Percentiles rank a stretch among this genome's conserved stretches.
These are phyloP conservation scores for Salvia sclarea DNA, from an alignment of 305 asterid species.

Conservation along the genomic window DNA sequence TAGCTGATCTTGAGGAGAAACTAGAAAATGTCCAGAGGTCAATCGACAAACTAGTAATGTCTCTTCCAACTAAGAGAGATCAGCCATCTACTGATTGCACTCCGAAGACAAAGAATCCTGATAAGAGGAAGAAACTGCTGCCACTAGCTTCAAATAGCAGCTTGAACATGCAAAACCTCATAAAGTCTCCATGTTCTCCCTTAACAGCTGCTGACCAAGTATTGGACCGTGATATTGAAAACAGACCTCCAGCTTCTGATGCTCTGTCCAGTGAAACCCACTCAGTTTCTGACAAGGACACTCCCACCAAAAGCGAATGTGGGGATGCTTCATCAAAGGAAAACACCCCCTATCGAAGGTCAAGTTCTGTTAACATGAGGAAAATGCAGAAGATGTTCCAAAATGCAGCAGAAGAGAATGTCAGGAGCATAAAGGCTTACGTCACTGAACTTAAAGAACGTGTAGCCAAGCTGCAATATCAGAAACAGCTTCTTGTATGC, in stretches of 20 bases:
- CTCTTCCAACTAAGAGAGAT: constrained; percentile 68
- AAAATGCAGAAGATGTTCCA: constrained; percentile 98
- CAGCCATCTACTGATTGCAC: constrained; percentile 48
- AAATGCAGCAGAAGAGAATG: constrained; percentile 98
- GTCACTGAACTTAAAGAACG: constrained; percentile 98
- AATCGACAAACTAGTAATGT: constrained; percentile 83
- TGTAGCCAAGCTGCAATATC: constrained; percentile 96
- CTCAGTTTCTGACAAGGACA: constrained; percentile 69
- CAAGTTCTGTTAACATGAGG: constrained; percentile 94
- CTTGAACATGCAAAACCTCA: constrained; percentile 61
- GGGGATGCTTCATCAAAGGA: constrained; percentile 85
- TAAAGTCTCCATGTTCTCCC: constrained; percentile 92
- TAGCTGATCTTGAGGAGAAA: constrained; percentile 91
- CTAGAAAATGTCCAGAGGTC: constrained; percentile 96
- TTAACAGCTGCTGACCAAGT: constrained; percentile 71
- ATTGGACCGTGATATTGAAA: constrained; percentile 61
- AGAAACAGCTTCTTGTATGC: constrained; percentile 96
- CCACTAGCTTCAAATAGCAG: constrained; percentile 80
- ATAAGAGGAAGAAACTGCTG: constrained; percentile 68
- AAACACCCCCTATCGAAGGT: constrained; percentile 84
- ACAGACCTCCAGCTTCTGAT: constrained; percentile 65
- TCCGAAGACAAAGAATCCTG: constrained; percentile 59
- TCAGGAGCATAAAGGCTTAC: constrained; percentile 91
- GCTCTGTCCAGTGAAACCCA: constrained; percentile 59
- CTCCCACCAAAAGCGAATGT: constrained; percentile 86